These are phyloP conservation scores for Madurella fahalii DNA, from an alignment of 2,329 filamentous ascomycete species.

Conservation along the genomic window DNA sequence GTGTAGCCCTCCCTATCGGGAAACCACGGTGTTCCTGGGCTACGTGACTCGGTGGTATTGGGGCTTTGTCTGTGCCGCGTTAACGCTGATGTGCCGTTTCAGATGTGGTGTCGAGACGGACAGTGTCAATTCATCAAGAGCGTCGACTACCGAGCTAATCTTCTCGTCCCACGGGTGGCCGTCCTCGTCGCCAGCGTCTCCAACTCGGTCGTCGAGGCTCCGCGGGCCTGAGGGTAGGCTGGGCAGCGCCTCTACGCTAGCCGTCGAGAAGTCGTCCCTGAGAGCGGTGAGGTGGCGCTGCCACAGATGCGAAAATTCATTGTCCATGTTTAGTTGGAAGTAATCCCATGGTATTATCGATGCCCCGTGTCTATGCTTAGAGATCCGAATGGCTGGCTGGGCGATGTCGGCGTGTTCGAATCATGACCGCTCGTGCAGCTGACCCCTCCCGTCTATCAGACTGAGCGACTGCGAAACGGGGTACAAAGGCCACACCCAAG, in stretches of 20 bases:
- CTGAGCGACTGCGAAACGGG: too few relatives aligned
- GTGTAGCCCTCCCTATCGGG: conserved; percentile 14
- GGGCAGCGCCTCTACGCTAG: conserved; percentile 12
- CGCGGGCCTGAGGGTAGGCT: conserved; percentile 6
- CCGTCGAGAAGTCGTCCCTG: conserved; percentile 16
- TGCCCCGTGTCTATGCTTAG: not conserved
- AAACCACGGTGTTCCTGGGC: conserved; percentile 22
- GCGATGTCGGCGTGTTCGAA: not conserved
- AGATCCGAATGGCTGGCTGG: not conserved
- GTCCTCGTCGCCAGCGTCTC: not conserved
- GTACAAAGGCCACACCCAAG: too few relatives aligned
- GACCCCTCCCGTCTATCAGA: too few relatives aligned
- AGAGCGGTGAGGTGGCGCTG: conserved; percentile 19
- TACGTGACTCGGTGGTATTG: conserved; percentile 12
- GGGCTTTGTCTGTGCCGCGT: conserved; percentile 13
- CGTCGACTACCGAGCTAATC: conserved; percentile 19
- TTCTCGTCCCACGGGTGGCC: conserved; percentile 17
- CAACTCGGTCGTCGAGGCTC: conserved; percentile 1
- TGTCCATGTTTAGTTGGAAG: conserved; percentile 1
- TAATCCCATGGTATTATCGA: not conserved
- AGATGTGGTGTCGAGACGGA: not conserved
- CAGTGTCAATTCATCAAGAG: conserved; percentile 19
- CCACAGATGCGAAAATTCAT: conserved; percentile 21
- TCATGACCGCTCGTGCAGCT: too few relatives aligned
- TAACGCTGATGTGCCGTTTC: too few relatives aligned